Evolutionary conservation across 179 eudicot genomes (phyloP), one percentile per base, ranked within the genome.

Genomic region (Actinidia polygama): DNA sequence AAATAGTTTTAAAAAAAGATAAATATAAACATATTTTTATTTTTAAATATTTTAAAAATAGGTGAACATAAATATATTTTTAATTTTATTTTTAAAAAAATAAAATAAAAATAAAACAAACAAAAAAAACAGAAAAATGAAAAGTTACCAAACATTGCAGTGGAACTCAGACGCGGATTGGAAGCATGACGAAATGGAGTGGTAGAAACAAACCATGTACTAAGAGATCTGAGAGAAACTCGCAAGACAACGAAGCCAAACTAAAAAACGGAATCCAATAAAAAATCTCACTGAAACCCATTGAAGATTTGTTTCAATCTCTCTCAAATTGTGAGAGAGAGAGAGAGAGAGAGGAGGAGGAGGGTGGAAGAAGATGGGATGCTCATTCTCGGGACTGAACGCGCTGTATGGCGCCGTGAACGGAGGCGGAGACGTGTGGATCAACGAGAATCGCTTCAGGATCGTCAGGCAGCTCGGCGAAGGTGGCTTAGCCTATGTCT

Each of bases 401-500:
- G 94, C 98, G 47, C 81, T 95, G 11, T 95, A 95, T 88, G 98
- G 91, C 81, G 94, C 96, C 72, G 95, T 89, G 5, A 92, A 94
- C 85, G 97, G 97, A 0, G 97, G 92, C 30, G 98, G 94, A 3
- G 99, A 96, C 82, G 98, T 96, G 59, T 96, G 99, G 99, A 96
- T 96, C 95, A 96, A 96, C 55, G 96, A 96, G 70, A 95, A 90
- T 80, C 88, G 98, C 49, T 95, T 93, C 86, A 88, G 86, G 87
- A 83, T 96, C 71, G 62, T 93, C 0, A 85, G 97, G 84, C 95
- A 95, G 89, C 93, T 96, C 19, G 98, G 98, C 55, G 99, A 96
- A 88, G 98, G 97, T 78, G 98, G 98, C 7, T 95, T 95, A 54
- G 96, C 99, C 75, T 93, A 72, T 54, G 99, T 96, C 16, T 96